Evolutionary conservation across 192 early-diverging fungal genomes (phyloP), one percentile per base, ranked within the genome.

Genomic region (Backusella circina): DNA sequence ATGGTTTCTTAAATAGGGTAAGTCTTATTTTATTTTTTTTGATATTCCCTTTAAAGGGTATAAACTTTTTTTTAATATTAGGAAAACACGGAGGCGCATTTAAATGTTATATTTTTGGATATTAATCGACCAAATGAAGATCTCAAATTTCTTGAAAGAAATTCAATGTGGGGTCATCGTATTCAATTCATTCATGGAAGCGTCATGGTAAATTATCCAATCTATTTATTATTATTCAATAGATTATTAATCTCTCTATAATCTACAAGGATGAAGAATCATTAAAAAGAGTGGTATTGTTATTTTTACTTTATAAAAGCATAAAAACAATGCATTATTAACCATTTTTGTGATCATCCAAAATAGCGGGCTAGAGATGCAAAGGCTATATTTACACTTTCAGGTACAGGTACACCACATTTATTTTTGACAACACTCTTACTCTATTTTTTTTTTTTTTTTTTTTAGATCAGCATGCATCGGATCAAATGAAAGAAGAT

Each of bases 401-500:
- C 86, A 50, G 85, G 85, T 83, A 78, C 30, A 36, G 18, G 16
- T 23, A n/a, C n/a, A 67, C 6, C 23, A 67, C 23, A 28, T 5
- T 16, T 72, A 26, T 67, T 67, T 33, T 66, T 35, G 18, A 35
- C 16, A 67, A 67, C 3, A 67, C n/a, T n/a, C n/a, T n/a, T n/a
- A 28, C 37, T 38, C 26, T 26, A 31, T 37, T 0, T 21, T 47
- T 57, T 12, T 21, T 0, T 23, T 54, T 54, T 18, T 18, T 65
- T 39, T 39, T 15, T 21, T 0, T 77, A 82, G 88, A 90, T 75
- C 77, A 87, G 9, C 79, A 80, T 61, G 81, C 86, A 9, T 47
- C 80, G 5, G 86, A 89, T 47, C 71, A 82, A 23, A 73, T 81
- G 12, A 77, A 84, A 30, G 90, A 93, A 85, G 92, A 93, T 72